Base-by-base conservation (phyloP, 768 basidiomycete species). In the Psilocybe cyanescens region DNA sequence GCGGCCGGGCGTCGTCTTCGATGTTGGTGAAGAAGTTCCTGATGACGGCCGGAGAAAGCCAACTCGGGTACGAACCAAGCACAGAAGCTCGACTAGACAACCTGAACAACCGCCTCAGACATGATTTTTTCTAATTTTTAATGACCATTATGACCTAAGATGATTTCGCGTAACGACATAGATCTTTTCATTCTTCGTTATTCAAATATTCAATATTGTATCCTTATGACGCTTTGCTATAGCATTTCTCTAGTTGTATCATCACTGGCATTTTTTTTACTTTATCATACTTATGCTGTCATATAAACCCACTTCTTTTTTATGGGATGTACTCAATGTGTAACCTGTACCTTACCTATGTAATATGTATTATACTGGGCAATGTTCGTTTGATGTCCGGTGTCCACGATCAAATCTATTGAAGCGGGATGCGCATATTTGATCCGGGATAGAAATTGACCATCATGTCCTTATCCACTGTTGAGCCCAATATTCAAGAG, bases 1-100 rank as follows among this genome's bases (percentile, higher is more conserved):
- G 51, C 81, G 85, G 45, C 88, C 88, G 19, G 88, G 88, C 6
- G 87, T 90, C 29, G 86, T 87, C 1, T 88, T 88, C 67, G 86
- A 87, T 67, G 76, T 88, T 4, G 81, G 71, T 16, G 86, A 88
- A 66, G 84, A 86, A 63, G 78, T 78, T 19, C 75, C 74, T 7
- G 81, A 83, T 28, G 83, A 80, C 35, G 69, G 70, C 49, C 59
- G 62, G 51, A 55, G 52, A 50, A 63, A 63, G 17, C 67, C 65
- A 16, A 60, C 62, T 9, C 62, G 67, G 17, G 63, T 51, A 17
- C 53, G 64, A 45, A 60, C 58, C 4, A 57, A 52, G 30, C 41
- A 55, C 45, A 45, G 54, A 53, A 65, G 55, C 29, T 54, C 58
- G 4, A 46, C 49, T 35, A 57, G 56, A 48, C 55, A 62, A 56